Conservation (phyloP, 331 rosid genomes). For the Quercus lobata region DNA sequence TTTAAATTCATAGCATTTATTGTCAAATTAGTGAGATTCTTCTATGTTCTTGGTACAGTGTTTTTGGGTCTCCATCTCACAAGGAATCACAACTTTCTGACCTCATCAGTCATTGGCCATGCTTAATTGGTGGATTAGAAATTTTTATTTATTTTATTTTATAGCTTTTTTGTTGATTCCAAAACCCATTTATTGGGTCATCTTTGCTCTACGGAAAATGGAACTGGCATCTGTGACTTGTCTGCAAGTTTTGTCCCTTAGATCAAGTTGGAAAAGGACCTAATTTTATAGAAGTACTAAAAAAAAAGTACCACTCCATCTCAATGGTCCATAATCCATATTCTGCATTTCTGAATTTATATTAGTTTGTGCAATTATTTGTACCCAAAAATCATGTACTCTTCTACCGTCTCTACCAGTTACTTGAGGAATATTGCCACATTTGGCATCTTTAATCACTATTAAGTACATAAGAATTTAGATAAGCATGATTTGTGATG, state of each 20-base stretch:
- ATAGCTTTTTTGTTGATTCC: slow-evolving; percentile 15
- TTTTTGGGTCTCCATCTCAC: not conserved
- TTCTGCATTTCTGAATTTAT: no score
- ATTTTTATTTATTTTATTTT: not conserved
- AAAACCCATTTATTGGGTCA: not conserved
- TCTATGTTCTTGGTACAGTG: not conserved
- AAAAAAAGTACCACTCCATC: not conserved
- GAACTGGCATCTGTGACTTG: not conserved
- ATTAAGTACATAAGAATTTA: no score
- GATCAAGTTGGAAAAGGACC: not conserved
- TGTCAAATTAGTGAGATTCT: not conserved
- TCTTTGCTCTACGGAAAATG: not conserved
- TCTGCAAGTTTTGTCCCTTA: not conserved
- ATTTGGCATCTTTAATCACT: no score
- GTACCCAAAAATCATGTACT: no score
- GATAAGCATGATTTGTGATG: no score
- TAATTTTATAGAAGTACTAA: not conserved
- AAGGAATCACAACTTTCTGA: slow-evolving; percentile 13
- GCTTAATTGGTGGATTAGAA: slow-evolving; percentile 16
- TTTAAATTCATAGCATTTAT: not conserved
- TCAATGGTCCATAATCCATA: no score
- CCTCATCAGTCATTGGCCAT: not conserved
- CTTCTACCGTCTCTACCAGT: no score
- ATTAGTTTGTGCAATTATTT: no score
- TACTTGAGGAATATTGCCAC: no score